Percentiles rank a stretch among this genome's conserved stretches.
phyloP scores from a whole-genome alignment of 805 yeast species.

The Zygosaccharomyces lentus region DNA sequence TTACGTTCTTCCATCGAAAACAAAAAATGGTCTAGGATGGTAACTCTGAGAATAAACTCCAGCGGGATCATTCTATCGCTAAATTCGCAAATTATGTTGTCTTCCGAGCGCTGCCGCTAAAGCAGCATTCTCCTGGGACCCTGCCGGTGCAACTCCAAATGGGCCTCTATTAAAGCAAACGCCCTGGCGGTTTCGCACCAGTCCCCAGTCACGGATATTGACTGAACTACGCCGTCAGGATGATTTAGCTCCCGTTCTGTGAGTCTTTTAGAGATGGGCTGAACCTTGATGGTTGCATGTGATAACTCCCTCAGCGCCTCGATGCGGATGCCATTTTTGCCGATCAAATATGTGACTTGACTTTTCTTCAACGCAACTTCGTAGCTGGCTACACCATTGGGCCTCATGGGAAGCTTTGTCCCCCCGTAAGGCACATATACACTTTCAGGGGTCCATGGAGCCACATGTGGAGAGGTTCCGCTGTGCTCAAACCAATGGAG shows the following conservation, averaged over 20 bases:
- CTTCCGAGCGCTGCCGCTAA: background rate
- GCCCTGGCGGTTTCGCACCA: constrained; percentile 27
- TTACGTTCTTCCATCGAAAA: too few species aligned
- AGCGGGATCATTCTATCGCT: background rate
- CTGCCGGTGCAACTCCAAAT: constrained; percentile 6
- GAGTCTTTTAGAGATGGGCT: constrained; percentile 29
- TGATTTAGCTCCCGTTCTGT: constrained; percentile 13
- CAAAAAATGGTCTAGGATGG: background rate
- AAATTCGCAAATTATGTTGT: background rate
- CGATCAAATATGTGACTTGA: constrained; percentile 43
- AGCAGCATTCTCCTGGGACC: constrained; percentile 2
- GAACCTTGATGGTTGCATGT: constrained; percentile 39
- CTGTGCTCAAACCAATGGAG: background rate
- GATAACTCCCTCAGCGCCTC: constrained; percentile 35
- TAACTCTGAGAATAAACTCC: background rate
- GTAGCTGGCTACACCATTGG: constrained; percentile 1
- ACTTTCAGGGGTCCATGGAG: background rate
- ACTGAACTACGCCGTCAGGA: constrained; percentile 23
- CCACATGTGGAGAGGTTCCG: background rate
- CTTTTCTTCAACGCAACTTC: constrained; percentile 15
- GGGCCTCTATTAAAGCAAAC: constrained; percentile 24
- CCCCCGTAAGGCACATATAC: background rate
- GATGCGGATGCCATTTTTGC: constrained; percentile 41
- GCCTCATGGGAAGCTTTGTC: background rate
- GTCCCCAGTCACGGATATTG: constrained; percentile 33